Evolutionary conservation across 805 yeast genomes (phyloP).

Genomic region (Teunomyces gatunensis): DNA sequence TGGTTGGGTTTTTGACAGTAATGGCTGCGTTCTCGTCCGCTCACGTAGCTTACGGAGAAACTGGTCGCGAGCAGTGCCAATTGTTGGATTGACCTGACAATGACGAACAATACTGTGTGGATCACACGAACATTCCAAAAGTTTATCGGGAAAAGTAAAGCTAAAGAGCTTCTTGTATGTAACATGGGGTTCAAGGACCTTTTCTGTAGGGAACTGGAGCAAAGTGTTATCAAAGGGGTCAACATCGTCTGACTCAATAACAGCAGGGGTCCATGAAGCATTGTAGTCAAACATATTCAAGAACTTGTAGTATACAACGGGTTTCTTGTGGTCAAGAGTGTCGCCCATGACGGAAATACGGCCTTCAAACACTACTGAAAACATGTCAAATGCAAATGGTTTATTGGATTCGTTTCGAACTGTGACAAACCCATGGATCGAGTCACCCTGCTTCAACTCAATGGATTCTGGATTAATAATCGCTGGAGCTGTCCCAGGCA

Average conservation of each 20-base stretch:
- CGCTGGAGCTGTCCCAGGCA: slow-evolving; percentile 14
- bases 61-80: slow-evolving; percentile 25
- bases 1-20: not conserved
- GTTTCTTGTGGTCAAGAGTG: slow-evolving; percentile 14
- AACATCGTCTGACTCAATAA: slow-evolving; percentile 11
- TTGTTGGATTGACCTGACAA: slow-evolving; percentile 21
- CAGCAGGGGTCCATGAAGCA: slow-evolving; percentile 31
- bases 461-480: slow-evolving; percentile 15
- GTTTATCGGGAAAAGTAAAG: slow-evolving; percentile 24
- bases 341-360: slow-evolving; percentile 22
- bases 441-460: slow-evolving; percentile 28
- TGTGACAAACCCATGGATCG: slow-evolving; percentile 23
- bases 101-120: slow-evolving; percentile 23
- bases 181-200: slow-evolving; percentile 18
- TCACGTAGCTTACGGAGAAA: slow-evolving; percentile 13
- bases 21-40: not conserved
- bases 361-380: slow-evolving; percentile 29
- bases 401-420: slow-evolving; percentile 15
- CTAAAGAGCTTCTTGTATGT: slow-evolving; percentile 27
- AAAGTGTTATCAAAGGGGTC: slow-evolving; percentile 22
- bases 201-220: slow-evolving; percentile 15
- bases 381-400: slow-evolving; percentile 26
- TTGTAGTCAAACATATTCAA: slow-evolving; percentile 30
- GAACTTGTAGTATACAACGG: slow-evolving; percentile 25
- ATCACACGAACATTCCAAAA: slow-evolving; percentile 30